Evolutionary conservation across 305 asterid genomes (phyloP), one percentile per base, ranked within the genome.

Genomic region (Fraxinus sp.): DNA sequence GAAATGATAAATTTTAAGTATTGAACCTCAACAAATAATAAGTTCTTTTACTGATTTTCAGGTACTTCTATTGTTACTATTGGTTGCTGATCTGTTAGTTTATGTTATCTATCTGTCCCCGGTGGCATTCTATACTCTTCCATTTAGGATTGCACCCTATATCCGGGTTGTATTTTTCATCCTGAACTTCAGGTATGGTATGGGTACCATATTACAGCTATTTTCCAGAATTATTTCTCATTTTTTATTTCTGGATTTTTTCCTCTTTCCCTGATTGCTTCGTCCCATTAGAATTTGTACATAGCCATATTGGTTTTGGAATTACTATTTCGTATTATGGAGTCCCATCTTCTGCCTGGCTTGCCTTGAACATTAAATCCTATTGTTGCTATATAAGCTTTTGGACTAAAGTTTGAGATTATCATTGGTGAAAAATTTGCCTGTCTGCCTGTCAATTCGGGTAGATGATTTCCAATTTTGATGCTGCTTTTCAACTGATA

Each of bases 81-180:
- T 94, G 96, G 82, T 93, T 73, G 89, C 90, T 55, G 99, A 96
- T 89, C 73, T 96, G 71, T 57, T 86, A 80, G 90, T 91, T 85
- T 91, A 88, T 84, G 87, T 79, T 83, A 43, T 90, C 71, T 94
- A 83, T 87, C 90, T 93, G 79, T 94, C 98, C 77, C 97, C 98
- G 1, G 92, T 87, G 79, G 94, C 86, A 82, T 77, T 91, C 77
- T 87, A 81, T 87, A 78, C 84, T 85, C 98, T 95, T 79, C 98
- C 99, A 35, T 86, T 96, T 86, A 91, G 99, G 81, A 85, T 91
- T 86, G 97, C 98, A 33, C 98, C 99, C 74, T 96, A 96, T 85
- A 57, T 94, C 64, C 90, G 99, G 77, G 99, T 94, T 84, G 89
- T 87, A 76, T 85, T 93, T 89, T 89, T 96, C 83, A 90, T 90